Evolutionary conservation across 768 basidiomycete species (phyloP), one percentile per base, ranked within the genome.

Genomic region (Dictyophora rubrovolvata): DNA sequence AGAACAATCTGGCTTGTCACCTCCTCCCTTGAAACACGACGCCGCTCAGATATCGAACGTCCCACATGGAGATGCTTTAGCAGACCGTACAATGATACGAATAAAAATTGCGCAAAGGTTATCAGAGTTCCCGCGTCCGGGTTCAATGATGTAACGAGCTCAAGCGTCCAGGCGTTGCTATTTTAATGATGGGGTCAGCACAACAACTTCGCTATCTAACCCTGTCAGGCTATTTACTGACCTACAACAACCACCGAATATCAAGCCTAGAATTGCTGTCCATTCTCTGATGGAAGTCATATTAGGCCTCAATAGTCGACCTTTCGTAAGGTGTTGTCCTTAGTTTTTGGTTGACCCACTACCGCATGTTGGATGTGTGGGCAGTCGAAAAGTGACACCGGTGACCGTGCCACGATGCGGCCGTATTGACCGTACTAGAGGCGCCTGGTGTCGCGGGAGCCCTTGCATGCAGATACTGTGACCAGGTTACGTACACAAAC

Each of bases 161-260:
- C 89, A 1, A 87, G 70, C 0, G 89, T 84, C 60, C 89, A 76
- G 34, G 89, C 89, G 69, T 91, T 92, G 65, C 87, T 89, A n/a
- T 42, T 2, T n/a, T 4, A 42, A n/a, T 5, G 65, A 35, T 48
- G 17, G 2, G 34, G 28, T 18, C n/a, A 36, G 42, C 35, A 48
- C 46, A 56, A 61, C 9, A 53, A 48, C 36, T 60, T 48, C n/a
- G 35, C 16, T 10, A 4, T 54, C 23, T 21, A 55, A 10, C 17
- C 12, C 46, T 37, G n/a, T 12, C n/a, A 53, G n/a, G n/a, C n/a
- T 23, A 51, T 20, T 54, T 53, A 55, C 53, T 14, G 67, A 80
- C 79, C 85, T 84, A 76, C 93, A 96, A 71, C 93, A 96, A 1
- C 93, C 93, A 1, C 91, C 92, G 67, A 96, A 94, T 10, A 93